phyloP scores from a whole-genome alignment of 139 green algal species.

The Tetradesmus obliquus region DNA sequence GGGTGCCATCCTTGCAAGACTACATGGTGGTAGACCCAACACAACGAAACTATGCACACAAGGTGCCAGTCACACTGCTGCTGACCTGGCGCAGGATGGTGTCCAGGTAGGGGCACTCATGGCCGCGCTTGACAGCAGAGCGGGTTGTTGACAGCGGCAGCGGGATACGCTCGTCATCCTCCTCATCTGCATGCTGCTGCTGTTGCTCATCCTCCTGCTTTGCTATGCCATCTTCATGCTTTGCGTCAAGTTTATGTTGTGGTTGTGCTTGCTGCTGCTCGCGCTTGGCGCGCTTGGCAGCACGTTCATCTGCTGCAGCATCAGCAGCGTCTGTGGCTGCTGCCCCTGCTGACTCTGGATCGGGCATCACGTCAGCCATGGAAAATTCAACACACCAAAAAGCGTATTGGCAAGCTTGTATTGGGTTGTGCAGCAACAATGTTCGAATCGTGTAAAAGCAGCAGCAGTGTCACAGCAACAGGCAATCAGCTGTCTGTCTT shows the following conservation, averaged over 20 bases:
- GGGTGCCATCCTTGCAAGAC: too few species aligned
- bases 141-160: slow-evolving; percentile 60
- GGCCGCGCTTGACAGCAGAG: slow-evolving; percentile 66
- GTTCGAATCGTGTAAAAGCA: background rate
- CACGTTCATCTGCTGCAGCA: background rate
- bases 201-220: slow-evolving; percentile 37
- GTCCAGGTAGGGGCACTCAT: slow-evolving; percentile 98
- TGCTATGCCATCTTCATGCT: background rate
- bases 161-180: slow-evolving; percentile 49
- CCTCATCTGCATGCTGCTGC: slow-evolving; percentile 25
- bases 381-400: background rate
- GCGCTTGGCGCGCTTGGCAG: slow-evolving; percentile 25
- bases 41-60: background rate
- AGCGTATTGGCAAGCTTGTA: background rate
- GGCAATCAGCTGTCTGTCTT: background rate
- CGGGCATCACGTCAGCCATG: background rate
- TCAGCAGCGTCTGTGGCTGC: background rate
- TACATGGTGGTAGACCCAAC: too few species aligned
- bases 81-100: slow-evolving; percentile 88
- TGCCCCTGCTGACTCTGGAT: slow-evolving; percentile 5
- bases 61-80: background rate
- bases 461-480: background rate
- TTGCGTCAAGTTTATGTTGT: background rate
- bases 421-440: background rate
- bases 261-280: background rate